Base-by-base conservation (phyloP, 108 stramenopile genomes). In the Pseudonitzschia multistriata region DNA sequence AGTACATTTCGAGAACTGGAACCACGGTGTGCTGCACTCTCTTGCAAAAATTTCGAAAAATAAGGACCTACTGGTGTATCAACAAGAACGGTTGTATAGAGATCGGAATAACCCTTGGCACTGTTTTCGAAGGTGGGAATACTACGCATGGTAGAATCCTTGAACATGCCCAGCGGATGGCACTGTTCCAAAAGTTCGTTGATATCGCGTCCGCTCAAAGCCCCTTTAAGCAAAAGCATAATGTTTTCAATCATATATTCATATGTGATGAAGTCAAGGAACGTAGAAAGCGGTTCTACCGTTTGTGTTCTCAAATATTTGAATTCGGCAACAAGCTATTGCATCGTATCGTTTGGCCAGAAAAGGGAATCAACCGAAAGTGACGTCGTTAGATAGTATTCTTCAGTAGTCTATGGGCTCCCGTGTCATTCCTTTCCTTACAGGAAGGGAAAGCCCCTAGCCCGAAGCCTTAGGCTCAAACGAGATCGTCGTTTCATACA, bases 241-340 rank as follows among this genome's bases (percentile, higher is more conserved):
- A 99, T 93, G 74, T 98, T 99, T 74, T 98, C 97, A 80, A 99
- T 99, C 98, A 98, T 98, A 87, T 98, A 99, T 85, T 99, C 99
- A 79, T 97, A 97, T 13, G 95, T 96, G 76, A 99, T 97, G 83
- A 97, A 99, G 61, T 99, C 99, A 45, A 99, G 73, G 83, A 99
- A 99, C 50, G 91, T 95, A 42, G 94, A 80, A 57, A 99, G 87
- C 2, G 98, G 98, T 71, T 97, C 94, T 24, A 96, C 90, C 19
- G 97, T 84, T 63, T 99, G 97, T n/a, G 96, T 93, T 55, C 97
- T 90, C 45, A 99, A 74, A 83, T 96, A 98, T 73, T 96, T 80
- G 85, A 99, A 97, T 81, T 99, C 99, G 11, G 81, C 79, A 5
- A 98, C 98, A 63, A 98, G 79, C 94, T 99, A 81, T 6, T 24